Evolutionary conservation across 352 stramenopile species (phyloP), one percentile per base, ranked within the genome.

Genomic region (Phytophthora megakarya): DNA sequence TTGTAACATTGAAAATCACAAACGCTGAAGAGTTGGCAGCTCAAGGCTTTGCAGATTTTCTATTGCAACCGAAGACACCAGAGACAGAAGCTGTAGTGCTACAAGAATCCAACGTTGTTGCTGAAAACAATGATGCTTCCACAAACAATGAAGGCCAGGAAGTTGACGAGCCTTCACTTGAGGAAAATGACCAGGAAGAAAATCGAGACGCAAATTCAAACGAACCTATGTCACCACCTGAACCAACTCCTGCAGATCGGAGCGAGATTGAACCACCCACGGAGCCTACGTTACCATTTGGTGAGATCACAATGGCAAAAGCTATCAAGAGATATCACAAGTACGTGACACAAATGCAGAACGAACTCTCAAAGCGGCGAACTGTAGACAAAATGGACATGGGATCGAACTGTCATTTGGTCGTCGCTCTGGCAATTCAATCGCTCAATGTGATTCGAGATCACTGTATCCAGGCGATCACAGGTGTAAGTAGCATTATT

Each of bases 381-480:
- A n/a, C 26, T 42, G 42, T 15, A 49, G 26, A 32, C n/a, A 30
- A 5, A 18, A 38, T 19, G 1, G 21, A 38, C 33, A 66, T 39
- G n/a, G 22, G 35, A 23, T 40, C 38, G 8, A 52, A 39, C 10
- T 85, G 65, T 19, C 68, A 82, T 25, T 60, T 84, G 11, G 57
- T 93, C 11, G 61, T 70, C 13, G 60, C 84, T 3, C 30, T 89
- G 15, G 80, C 76, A 7, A 65, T 65, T 5, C 84, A 91, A 49
- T 75, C 80, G 1, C 66, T 88, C 1, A 58, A 52, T 23, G 51
- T 72, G 6, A 80, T 89, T 42, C 43, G 86, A 45, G 66, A 78
- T 6, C 84, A 93, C 40, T 93, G 81, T 45, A 61, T 91, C 35
- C 67, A 73, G 22, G 59, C 58, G 18, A 89, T 91, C 54, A 83